Evolutionary conservation across 306 rosid genomes (phyloP).

Genomic region (Trifolium fragiferum): DNA sequence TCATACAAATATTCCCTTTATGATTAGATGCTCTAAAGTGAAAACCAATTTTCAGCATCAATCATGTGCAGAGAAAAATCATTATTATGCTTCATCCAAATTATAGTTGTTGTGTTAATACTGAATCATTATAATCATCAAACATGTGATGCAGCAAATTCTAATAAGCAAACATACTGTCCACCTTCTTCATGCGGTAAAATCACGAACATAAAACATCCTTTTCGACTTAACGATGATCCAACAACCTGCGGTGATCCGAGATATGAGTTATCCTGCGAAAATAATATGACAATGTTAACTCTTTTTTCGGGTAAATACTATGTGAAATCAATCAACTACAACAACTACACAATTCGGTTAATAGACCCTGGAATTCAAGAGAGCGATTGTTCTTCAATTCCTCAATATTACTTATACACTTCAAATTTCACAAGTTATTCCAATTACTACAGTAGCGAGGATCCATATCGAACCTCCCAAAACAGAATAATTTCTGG

Average conservation of each 20-base stretch:
- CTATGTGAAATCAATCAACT: slow-evolving; percentile 41
- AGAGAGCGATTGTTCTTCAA: slow-evolving; percentile 16
- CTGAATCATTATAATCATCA: not conserved
- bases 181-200: slow-evolving; percentile 39
- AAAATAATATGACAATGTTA: slow-evolving; percentile 9
- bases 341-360: slow-evolving; percentile 41
- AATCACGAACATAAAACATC: slow-evolving; percentile 36
- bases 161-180: not conserved
- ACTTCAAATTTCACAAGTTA: not conserved
- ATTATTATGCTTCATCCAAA: not conserved
- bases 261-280: slow-evolving; percentile 22
- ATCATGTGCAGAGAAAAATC: not conserved
- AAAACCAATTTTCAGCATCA: not conserved
- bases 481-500: not conserved
- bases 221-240: slow-evolving; percentile 9
- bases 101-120: not conserved
- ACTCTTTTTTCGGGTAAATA: not conserved
- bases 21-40: not conserved
- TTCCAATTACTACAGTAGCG: rapidly evolving
- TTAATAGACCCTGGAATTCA: slow-evolving; percentile 3
- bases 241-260: slow-evolving; percentile 21
- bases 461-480: not conserved
- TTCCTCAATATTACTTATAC: slow-evolving; percentile 30
- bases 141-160: not conserved
- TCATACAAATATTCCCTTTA: not conserved